Conservation (phyloP, 2,329 filamentous ascomycete genomes). For the Cadophora luteo-olivacea region DNA sequence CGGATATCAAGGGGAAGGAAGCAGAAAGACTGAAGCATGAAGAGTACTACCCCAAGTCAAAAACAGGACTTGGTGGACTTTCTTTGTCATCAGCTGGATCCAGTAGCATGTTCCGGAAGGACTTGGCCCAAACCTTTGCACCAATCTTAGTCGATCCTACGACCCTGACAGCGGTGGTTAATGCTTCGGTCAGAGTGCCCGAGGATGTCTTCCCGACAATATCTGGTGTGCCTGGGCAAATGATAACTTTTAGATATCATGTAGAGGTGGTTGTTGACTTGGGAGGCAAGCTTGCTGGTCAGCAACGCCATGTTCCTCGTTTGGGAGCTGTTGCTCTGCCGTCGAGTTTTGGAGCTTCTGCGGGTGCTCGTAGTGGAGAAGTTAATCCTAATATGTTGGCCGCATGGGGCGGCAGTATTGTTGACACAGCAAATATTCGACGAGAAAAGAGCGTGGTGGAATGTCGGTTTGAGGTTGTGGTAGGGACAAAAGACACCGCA, state of each 20-base stretch:
- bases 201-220: constrained; percentile 95
- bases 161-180: constrained; percentile 80
- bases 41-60: constrained; percentile 86
- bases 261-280: constrained; percentile 93
- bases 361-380: constrained; percentile 41
- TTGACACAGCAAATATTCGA: constrained; percentile 85
- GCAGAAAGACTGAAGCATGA: constrained; percentile 71
- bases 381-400: constrained; percentile 55
- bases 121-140: constrained; percentile 86
- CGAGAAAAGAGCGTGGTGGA: constrained; percentile 92
- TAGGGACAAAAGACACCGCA: constrained; percentile 81
- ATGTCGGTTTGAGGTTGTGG: constrained; percentile 83
- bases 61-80: constrained; percentile 84
- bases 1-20: constrained; percentile 61
- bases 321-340: constrained; percentile 41
- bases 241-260: constrained; percentile 95
- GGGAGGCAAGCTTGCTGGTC: constrained; percentile 82
- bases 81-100: constrained; percentile 87
- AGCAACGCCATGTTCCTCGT: constrained; percentile 51
- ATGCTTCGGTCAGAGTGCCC: constrained; percentile 82
- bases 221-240: constrained; percentile 83
- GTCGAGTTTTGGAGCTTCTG: constrained; percentile 33
- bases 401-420: constrained; percentile 70
- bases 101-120: constrained; percentile 93
- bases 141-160: constrained; percentile 86